Evolutionary conservation across 2,329 filamentous ascomycete species (phyloP), one percentile per base, ranked within the genome.

Genomic region (Aspergillus pseudotamarii): DNA sequence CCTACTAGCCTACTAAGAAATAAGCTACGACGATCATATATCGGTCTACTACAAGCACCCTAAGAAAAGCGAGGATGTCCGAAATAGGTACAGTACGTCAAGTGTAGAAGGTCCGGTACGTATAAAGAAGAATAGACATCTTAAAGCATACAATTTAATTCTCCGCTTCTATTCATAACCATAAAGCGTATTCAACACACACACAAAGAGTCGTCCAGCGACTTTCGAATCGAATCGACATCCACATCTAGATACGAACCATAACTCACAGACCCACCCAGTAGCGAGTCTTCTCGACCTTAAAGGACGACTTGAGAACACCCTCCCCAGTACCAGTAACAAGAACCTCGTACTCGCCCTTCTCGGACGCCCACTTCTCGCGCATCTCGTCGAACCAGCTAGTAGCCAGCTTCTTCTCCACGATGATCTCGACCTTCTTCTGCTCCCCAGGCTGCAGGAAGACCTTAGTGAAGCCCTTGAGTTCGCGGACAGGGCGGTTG

Each of bases 381-480:
- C 86, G 80, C 65, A 85, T 83, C 78, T 93, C 90, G 68, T 92
- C 89, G 82, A 88, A 93, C 78, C 89, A 93, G 59, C 86, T 86
- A 0, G 87, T 85, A 0, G 86, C 88, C 60, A 91, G 88, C 77
- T 90, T 91, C 71, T 85, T 85, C 64, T 85, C 74, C n/a, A 79
- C 72, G 4, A 80, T 77, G 9, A 93, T 80, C n/a, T 82, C 79
- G 2, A 88, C 86, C 8, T 69, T 79, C 78, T 86, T 84, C 51
- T 79, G 83, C 77, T 89, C 83, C 0, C 89, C 89, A 0, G 87
- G 81, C 59, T 83, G 80, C 1, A 93, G 74, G 61, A 82, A 82
- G 0, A 90, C 84, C 78, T 93, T 93, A 56, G 80, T 74, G 67
- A 90, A 90, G 1, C 86, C 88, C 75, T 89, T 88, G 53, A 90